Conservation (phyloP, 108 stramenopile species). For the Fistulifera pelliculosa region DNA sequence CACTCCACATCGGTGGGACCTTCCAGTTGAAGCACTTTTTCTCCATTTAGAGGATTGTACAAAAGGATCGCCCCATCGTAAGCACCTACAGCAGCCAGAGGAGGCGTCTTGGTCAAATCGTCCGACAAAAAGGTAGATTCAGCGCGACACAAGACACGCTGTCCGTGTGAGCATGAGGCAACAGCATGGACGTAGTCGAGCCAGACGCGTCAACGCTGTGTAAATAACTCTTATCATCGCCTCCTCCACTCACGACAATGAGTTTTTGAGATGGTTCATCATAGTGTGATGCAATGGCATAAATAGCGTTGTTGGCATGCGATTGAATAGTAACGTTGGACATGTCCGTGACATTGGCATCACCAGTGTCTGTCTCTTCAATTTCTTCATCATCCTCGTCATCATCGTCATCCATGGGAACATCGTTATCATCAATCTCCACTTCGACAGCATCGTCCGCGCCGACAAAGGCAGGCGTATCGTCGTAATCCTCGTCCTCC, state of each 20-base stretch:
- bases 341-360: conserved; percentile 1
- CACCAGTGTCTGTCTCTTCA: conserved; percentile 13
- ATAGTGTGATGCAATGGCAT: conserved; percentile 40
- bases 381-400: conserved; percentile 28
- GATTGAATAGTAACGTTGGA: conserved; percentile 34
- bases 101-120: conserved; percentile 38
- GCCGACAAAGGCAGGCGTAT: conserved; percentile 52
- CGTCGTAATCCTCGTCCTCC: conserved; percentile 23
- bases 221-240: conserved; percentile 88
- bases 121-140: conserved; percentile 48
- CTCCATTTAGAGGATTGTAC: conserved; percentile 60
- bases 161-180: conserved; percentile 73
- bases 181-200: conserved; percentile 13
- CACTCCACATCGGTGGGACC: conserved; percentile 96
- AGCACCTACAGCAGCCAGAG: conserved; percentile 62
- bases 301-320: conserved; percentile 11
- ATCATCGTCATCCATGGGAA: conserved; percentile 54
- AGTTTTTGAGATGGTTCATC: conserved; percentile 38
- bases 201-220: conserved; percentile 20
- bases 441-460: conserved; percentile 68
- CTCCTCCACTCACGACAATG: conserved; percentile 75
- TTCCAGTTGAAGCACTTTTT: conserved; percentile 56
- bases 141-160: conserved; percentile 80
- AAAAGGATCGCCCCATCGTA: conserved; percentile 85
- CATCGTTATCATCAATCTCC: conserved; percentile 52